These are phyloP conservation scores for Colletotrichum echinochloae DNA, from an alignment of 2,329 filamentous ascomycete genomes.

Conservation along the genomic window DNA sequence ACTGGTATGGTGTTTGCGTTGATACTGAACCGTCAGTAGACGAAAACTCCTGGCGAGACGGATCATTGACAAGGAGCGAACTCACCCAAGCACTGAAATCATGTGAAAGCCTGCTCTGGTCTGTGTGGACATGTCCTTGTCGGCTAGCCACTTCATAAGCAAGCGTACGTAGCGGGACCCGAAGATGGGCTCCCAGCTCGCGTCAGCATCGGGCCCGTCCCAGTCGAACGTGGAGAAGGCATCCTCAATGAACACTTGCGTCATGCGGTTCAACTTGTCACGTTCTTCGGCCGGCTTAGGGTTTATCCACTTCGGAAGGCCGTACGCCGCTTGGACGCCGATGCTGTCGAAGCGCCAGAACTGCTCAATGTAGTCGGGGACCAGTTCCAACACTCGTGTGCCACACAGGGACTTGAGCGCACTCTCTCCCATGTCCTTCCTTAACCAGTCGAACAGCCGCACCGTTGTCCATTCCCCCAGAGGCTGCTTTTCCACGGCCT, in stretches of 20 bases:
- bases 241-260: slow-evolving; percentile 26
- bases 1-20: slow-evolving; percentile 49
- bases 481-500: slow-evolving; percentile 32
- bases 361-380: slow-evolving; percentile 44
- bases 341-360: slow-evolving; percentile 46
- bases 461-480: slow-evolving; percentile 42
- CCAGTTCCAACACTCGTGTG: slow-evolving; percentile 42
- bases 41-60: too few species aligned
- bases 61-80: neutral
- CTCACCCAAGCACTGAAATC: slow-evolving; percentile 27
- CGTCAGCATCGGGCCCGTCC: slow-evolving; percentile 34
- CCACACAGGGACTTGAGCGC: slow-evolving; percentile 45
- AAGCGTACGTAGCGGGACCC: slow-evolving; percentile 44
- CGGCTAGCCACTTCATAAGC: slow-evolving; percentile 42
- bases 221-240: slow-evolving; percentile 42
- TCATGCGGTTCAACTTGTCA: slow-evolving; percentile 39
- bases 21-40: slow-evolving; percentile 23
- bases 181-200: slow-evolving; percentile 47
- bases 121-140: slow-evolving; percentile 37
- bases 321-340: slow-evolving; percentile 42
- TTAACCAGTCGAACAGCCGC: slow-evolving; percentile 41
- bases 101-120: slow-evolving; percentile 34
- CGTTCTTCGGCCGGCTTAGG: slow-evolving; percentile 38
- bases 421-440: slow-evolving; percentile 42
- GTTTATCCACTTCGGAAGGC: slow-evolving; percentile 44